Base-by-base conservation (phyloP, 1,284 basidiomycete species). In the Ustilago sp. region DNA sequence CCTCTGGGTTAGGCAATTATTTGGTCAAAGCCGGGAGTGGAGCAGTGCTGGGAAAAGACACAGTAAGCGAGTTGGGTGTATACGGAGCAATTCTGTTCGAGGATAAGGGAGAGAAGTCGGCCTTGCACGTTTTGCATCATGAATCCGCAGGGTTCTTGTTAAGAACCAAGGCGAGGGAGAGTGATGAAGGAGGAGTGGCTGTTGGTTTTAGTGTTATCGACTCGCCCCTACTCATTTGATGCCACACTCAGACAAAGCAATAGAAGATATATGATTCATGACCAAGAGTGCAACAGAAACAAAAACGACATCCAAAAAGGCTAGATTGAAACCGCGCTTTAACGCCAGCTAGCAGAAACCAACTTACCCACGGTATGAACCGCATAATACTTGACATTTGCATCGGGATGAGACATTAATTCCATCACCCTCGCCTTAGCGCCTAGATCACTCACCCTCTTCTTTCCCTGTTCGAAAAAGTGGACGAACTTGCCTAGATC, bases 391-490 rank as follows among this genome's bases (percentile, higher is more conserved):
- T 94, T 91, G 63, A 98, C 94, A 83, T 98, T 93, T 32, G 93
- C 88, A 86, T 96, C 91, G 38, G 90, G 88, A 86, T 97, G 93
- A 4, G 91, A 91, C 93, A 99, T 95, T 64, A 99, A 89, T 81
- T 96, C 92, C 94, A 99, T 97, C 13, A 95, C 93, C 31, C 92
- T 90, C 8, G 91, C 91, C 88, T 99, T 99, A 12, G 91, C 96
- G 35, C 93, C 92, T 38, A 95, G 88, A 72, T 94, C 92, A 36
- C 92, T 91, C 53, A 97, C 89, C 31, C 91, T 88, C 84, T 74
- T 79, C 70, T 82, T 81, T 8, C 77, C 82, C 54, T 68, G 67
- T 34, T 86, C 84, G 50, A 74, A 77, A 38, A 81, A 80, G 34
- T 77, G 72, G 13, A 86, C 77, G 64, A 84, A 78, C 63, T 82